Evolutionary conservation across 345 rosid species (phyloP).

Genomic region (Populus tremula): DNA sequence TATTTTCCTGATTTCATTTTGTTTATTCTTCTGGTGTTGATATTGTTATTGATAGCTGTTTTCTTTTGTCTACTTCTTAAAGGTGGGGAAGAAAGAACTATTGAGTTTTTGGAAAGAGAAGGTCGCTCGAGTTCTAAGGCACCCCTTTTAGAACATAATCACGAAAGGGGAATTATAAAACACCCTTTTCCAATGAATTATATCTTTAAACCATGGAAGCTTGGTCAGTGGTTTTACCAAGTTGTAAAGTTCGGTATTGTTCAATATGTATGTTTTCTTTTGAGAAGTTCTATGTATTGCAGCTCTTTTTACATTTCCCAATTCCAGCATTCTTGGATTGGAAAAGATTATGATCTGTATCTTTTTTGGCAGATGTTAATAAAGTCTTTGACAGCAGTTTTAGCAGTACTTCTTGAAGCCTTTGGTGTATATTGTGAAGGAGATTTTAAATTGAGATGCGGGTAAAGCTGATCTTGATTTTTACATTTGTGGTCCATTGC

Average conservation of each 20-base stretch:
- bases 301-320: background rate
- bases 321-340: slow-evolving; percentile 14
- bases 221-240: slow-evolving; percentile 92
- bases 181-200: slow-evolving; percentile 93
- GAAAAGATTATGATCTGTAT: slow-evolving; percentile 8
- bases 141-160: slow-evolving; percentile 58
- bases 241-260: slow-evolving; percentile 96
- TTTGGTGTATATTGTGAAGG: slow-evolving; percentile 92
- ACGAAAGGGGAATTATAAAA: slow-evolving; percentile 59
- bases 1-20: background rate
- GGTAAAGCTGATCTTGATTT: slow-evolving; percentile 54
- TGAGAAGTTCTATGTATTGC: slow-evolving; percentile 16
- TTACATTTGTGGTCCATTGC: background rate
- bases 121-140: slow-evolving; percentile 60
- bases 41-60: slow-evolving; percentile 6
- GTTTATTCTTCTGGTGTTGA: background rate
- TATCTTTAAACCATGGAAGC: slow-evolving; percentile 83
- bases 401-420: slow-evolving; percentile 90
- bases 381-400: slow-evolving; percentile 71
- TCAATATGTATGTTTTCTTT: slow-evolving; percentile 79
- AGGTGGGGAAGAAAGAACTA: slow-evolving; percentile 94
- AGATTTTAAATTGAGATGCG: slow-evolving; percentile 84
- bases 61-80: slow-evolving; percentile 10
- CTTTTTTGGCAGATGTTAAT: slow-evolving; percentile 77
- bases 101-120: slow-evolving; percentile 88